Base-by-base conservation (phyloP, 805 yeast genomes). In the Pichia paraexigua region DNA sequence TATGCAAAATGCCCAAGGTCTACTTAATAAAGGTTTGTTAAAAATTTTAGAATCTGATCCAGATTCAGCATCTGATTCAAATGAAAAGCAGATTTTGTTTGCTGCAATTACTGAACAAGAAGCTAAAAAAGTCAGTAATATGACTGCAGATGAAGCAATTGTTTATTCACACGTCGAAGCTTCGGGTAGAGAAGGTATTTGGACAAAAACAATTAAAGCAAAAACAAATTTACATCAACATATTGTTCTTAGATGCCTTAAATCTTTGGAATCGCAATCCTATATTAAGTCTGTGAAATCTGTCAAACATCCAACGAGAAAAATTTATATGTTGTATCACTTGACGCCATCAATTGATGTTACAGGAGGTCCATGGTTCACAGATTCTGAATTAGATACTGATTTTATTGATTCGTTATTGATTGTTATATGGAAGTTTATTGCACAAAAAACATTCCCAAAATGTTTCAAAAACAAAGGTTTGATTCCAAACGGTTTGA, bases 361-460 rank as follows among this genome's bases (percentile, higher is more conserved):
- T 40, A 94, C 98, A 0, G 99, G 99, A 57, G 99, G 99, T 6
- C 98, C 98, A 5, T 94, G 99, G 99, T 94, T 91, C 64, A 90
- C 97, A 0, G 99, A 94, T 64, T 82, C 91, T 37, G 98, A 94
- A 67, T 74, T 94, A 52, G 99, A 94, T 64, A 82, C 89, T 3
- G 98, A 92, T 67, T 94, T 94, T 62, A 91, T 94, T 53, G 92
- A 88, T 58, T 81, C 89, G 46, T 70, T 94, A 50, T 51, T 88
- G 57, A 81, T 88, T 21, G 91, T 91, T 43, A 82, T 91, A 9
- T 94, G 97, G 96, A 75, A 94, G 58, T 92, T 72, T 66, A 83
- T 88, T 11, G 87, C 92, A 2, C 77, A 82, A 32, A 80, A 78
- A 58, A 79, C 96, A 0, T 86, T 74, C 62, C 97, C 97, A 4